phyloP scores from a whole-genome alignment of 2,329 filamentous ascomycete species.

The Podosphaera xanthii region DNA sequence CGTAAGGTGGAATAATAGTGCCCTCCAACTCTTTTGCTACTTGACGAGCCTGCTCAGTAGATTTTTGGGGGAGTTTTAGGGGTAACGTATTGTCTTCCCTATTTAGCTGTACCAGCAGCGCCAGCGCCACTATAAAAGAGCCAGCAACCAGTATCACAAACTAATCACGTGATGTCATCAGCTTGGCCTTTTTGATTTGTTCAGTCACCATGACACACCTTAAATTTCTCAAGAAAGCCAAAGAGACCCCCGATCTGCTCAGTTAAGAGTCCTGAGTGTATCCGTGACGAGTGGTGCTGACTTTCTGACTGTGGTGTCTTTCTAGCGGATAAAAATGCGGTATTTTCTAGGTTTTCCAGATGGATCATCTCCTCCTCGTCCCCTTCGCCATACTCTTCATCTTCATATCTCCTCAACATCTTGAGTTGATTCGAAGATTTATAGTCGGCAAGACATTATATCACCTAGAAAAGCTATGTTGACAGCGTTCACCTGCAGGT shows the following conservation, averaged over 20 bases:
- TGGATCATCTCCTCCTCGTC: background rate
- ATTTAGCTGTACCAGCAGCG: slow-evolving; percentile 3
- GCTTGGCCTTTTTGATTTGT: no score
- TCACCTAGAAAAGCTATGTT: no score
- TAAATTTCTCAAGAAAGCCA: no score
- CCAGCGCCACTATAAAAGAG: slow-evolving; percentile 4
- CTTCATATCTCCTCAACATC: no score
- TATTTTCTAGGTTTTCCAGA: slow-evolving; percentile 4
- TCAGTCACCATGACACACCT: no score
- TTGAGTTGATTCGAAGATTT: no score
- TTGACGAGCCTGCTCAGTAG: background rate
- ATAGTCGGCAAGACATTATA: no score
- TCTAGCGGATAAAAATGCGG: slow-evolving; percentile 4
- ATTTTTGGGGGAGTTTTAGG: slow-evolving; percentile 3
- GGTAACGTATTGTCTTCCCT: background rate
- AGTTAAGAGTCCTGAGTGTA: no score
- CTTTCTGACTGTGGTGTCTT: no score
- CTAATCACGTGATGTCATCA: slow-evolving; percentile 4
- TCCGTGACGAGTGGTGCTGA: no score
- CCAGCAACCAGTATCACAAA: slow-evolving; percentile 4
- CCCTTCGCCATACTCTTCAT: background rate
- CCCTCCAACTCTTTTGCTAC: background rate
- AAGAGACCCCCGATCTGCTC: no score
- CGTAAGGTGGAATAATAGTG: slow-evolving; percentile 19
- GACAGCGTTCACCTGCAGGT: no score